These are phyloP conservation scores for Didymella sp. DNA, from an alignment of 2,329 filamentous ascomycete species.

Conservation along the genomic window DNA sequence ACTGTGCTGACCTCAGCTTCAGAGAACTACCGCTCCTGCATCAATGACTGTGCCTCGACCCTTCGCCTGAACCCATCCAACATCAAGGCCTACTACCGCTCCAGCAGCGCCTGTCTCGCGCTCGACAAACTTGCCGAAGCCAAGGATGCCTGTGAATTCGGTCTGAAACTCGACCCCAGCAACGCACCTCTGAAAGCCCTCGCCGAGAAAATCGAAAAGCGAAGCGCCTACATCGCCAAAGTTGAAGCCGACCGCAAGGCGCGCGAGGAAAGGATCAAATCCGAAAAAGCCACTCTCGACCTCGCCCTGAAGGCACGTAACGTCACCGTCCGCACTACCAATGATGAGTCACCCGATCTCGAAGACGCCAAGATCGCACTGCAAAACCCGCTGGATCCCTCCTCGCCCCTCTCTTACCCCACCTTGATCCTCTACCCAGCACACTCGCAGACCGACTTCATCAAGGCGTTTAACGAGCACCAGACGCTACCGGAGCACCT, in stretches of 20 bases:
- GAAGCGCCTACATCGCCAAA: conserved; percentile 63
- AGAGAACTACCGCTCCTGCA: conserved; percentile 88
- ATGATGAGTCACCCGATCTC: conserved; percentile 79
- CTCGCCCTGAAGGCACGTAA: conserved; percentile 69
- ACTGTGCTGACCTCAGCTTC: conserved; percentile 2
- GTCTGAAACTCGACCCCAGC: conserved; percentile 72
- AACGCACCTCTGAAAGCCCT: conserved; percentile 73
- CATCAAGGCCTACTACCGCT: conserved; percentile 91
- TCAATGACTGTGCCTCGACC: conserved; percentile 80
- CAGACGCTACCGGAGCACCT: conserved; percentile 80
- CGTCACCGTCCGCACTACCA: conserved; percentile 73
- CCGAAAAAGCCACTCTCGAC: conserved; percentile 62
- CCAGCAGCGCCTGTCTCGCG: conserved; percentile 76
- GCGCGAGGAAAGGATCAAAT: conserved; percentile 61
- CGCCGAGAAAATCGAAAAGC: conserved; percentile 67
- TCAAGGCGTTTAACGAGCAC: conserved; percentile 84
- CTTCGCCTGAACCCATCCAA: conserved; percentile 81
- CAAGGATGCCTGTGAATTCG: conserved; percentile 76
- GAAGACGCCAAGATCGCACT: conserved; percentile 80
- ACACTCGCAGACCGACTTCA: conserved; percentile 83
- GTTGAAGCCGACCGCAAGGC: conserved; percentile 64
- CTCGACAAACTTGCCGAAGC: conserved; percentile 83
- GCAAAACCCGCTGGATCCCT: conserved; percentile 74
- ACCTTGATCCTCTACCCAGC: conserved; percentile 85
- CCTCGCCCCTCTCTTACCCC: conserved; percentile 76